Conservation (phyloP, 1,284 basidiomycete genomes). For the Moesziomyces sp. region DNA sequence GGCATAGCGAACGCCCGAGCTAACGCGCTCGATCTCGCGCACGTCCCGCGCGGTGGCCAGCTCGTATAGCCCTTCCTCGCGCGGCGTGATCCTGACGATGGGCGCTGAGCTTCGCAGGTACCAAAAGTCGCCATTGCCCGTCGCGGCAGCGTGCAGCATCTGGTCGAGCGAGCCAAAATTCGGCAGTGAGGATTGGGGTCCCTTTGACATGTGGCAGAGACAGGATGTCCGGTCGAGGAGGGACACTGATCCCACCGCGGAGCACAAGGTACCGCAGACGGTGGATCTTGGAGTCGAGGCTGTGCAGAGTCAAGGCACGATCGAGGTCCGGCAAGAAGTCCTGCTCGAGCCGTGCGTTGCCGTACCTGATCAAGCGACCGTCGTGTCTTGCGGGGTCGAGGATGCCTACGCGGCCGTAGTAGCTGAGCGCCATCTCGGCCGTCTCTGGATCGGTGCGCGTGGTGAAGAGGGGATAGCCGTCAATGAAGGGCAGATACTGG, state of each 20-base stretch:
- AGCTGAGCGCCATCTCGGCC: slow-evolving; percentile 10
- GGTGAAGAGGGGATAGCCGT: background rate
- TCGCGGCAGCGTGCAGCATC: slow-evolving; percentile 5
- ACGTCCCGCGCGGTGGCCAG: background rate
- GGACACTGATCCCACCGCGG: background rate
- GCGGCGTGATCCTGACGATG: background rate
- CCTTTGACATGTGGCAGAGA: slow-evolving; percentile 1
- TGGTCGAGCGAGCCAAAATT: slow-evolving; percentile 1
- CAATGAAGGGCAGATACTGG: background rate
- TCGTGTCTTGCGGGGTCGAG: background rate
- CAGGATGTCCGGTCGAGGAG: background rate
- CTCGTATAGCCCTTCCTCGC: background rate
- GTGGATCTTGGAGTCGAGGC: slow-evolving; percentile 3
- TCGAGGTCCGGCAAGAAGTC: background rate
- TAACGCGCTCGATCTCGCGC: background rate
- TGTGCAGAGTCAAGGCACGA: background rate
- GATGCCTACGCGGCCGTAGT: slow-evolving; percentile 1
- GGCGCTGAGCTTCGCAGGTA: background rate
- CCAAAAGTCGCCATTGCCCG: background rate
- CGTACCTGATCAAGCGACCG: background rate
- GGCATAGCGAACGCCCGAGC: background rate
- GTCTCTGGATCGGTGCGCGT: background rate
- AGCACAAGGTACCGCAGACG: background rate
- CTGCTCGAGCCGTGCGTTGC: background rate
- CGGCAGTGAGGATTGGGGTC: slow-evolving; percentile 6